Evolutionary conservation across 2,329 filamentous ascomycete genomes (phyloP).

Genomic region (Dothistroma pini): DNA sequence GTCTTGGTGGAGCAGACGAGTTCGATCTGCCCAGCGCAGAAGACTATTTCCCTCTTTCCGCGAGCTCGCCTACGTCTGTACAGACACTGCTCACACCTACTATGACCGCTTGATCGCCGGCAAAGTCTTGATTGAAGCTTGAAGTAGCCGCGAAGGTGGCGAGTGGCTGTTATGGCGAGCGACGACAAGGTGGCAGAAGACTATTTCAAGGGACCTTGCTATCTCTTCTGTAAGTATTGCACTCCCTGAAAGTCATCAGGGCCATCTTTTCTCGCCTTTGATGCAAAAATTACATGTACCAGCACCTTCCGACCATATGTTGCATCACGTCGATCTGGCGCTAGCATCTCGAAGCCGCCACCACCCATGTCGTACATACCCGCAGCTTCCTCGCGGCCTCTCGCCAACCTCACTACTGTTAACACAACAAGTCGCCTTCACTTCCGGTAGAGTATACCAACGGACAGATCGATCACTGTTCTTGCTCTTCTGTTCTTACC

Average conservation of each 20-base stretch:
- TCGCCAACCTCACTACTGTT: background rate
- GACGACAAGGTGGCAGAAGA: too few species aligned
- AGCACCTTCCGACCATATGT: background rate
- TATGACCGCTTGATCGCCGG: too few species aligned
- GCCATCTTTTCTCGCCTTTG: too few species aligned
- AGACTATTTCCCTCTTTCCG: constrained; percentile 2
- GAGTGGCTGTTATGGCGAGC: too few species aligned
- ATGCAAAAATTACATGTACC: background rate
- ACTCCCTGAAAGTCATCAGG: too few species aligned
- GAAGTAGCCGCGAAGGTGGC: too few species aligned
- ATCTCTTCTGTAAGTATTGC: too few species aligned
- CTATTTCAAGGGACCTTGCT: too few species aligned
- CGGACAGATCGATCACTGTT: background rate
- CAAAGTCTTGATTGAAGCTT: too few species aligned
- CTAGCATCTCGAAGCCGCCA: constrained; percentile 1
- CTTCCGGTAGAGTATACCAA: background rate
- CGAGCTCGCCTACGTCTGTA: too few species aligned
- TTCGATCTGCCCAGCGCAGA: constrained; percentile 14
- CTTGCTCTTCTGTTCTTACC: background rate
- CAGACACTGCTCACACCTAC: too few species aligned
- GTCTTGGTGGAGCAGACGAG: constrained; percentile 2
- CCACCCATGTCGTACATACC: background rate
- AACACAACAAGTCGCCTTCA: background rate
- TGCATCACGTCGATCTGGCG: background rate
- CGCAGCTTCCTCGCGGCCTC: background rate